Evolutionary conservation across 148 eudicot species (phyloP).

Genomic region (Cornus kousa): DNA sequence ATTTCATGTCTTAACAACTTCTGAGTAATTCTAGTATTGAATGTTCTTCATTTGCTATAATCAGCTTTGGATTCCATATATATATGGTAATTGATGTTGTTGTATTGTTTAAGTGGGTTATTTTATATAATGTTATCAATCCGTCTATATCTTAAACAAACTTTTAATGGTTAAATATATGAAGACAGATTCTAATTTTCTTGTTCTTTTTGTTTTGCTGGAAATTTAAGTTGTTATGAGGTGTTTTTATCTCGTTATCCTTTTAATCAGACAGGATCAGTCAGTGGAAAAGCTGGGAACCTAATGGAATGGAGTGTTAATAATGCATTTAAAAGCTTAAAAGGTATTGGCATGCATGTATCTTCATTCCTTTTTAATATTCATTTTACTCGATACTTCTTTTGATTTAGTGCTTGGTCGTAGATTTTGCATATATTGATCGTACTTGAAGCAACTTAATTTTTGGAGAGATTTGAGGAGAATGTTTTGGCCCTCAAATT

Average conservation of each 20-base stretch:
- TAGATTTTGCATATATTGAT: neutral
- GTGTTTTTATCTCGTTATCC: neutral
- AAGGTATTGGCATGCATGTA: slow-evolving; percentile 31
- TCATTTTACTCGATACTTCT: neutral
- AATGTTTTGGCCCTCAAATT: neutral
- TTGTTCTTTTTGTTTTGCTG: neutral
- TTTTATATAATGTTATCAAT: neutral
- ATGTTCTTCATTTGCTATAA: neutral
- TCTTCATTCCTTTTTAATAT: neutral
- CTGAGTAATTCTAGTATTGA: neutral
- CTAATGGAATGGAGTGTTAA: slow-evolving; percentile 59
- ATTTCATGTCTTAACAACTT: neutral
- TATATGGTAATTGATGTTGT: neutral
- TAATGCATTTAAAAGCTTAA: slow-evolving; percentile 43
- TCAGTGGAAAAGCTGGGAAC: slow-evolving; percentile 23
- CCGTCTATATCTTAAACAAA: neutral
- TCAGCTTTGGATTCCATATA: neutral
- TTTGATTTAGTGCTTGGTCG: neutral
- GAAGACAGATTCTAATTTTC: neutral
- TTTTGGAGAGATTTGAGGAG: neutral
- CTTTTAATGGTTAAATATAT: neutral
- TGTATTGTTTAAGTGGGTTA: slow-evolving; percentile 2
- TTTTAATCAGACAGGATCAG: slow-evolving; percentile 22
- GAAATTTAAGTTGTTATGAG: neutral
- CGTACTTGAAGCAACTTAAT: neutral